A percentile compares a stretch with the other conserved stretches of the same genome.
Conservation (phyloP, 352 stramenopile species). For the Phytophthora pisi region DNA sequence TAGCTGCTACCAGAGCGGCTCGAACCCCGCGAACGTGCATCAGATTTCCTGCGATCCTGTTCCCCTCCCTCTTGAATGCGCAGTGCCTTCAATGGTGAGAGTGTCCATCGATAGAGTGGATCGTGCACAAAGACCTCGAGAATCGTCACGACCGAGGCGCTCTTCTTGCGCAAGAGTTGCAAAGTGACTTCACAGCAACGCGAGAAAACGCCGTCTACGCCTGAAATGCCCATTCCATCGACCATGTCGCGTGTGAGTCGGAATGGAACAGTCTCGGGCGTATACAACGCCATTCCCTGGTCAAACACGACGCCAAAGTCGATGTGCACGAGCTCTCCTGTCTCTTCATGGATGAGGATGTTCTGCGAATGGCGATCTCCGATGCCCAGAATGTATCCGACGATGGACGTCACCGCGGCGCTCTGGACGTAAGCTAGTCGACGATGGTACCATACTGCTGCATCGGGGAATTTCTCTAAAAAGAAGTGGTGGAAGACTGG, state of each 20-base stretch:
- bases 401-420: constrained; percentile 97
- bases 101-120: constrained; percentile 98
- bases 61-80: constrained; percentile 71
- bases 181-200: constrained; percentile 95
- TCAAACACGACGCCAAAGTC: constrained; percentile 99
- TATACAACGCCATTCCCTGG: constrained; percentile 93
- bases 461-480: constrained; percentile 96
- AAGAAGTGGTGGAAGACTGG: constrained; percentile 98
- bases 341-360: constrained; percentile 98
- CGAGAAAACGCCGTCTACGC: constrained; percentile 96
- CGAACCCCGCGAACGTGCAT: constrained; percentile 15
- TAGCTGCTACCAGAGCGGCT: constrained; percentile 30
- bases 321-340: constrained; percentile 99
- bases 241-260: constrained; percentile 98
- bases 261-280: constrained; percentile 99
- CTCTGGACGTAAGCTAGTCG: constrained; percentile 95
- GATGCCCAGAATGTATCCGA: constrained; percentile 96
- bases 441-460: constrained; percentile 93
- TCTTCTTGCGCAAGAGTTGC: constrained; percentile 92
- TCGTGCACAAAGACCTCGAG: constrained; percentile 99
- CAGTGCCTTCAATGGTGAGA: constrained; percentile 91
- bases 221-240: constrained; percentile 98
- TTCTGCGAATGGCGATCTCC: constrained; percentile 99
- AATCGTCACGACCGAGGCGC: constrained; percentile 96
- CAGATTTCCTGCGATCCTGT: constrained; percentile 18